Evolutionary conservation across 2,329 filamentous ascomycete species (phyloP).

Genomic region (Pyrenophora seminiperda): DNA sequence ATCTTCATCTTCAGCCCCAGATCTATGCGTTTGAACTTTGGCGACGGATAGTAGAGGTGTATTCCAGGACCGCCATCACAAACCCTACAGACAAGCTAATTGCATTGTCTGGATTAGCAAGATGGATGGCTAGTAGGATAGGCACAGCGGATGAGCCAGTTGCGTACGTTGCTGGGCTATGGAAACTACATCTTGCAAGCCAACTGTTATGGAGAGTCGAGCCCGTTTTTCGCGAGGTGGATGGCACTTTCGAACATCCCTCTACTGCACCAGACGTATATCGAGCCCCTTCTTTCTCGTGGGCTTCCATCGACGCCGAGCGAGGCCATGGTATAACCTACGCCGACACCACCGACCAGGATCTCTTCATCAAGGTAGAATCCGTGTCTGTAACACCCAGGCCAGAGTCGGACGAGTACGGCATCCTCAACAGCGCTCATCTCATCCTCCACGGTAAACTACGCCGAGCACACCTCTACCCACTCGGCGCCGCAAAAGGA

Average conservation of each 20-base stretch:
- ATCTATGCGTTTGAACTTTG: slow-evolving; percentile 17
- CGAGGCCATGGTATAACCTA: slow-evolving; percentile 23
- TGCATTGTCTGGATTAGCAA: slow-evolving; percentile 24
- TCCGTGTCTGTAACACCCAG: no score
- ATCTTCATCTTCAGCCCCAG: slow-evolving; percentile 3
- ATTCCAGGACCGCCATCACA: slow-evolving; percentile 18
- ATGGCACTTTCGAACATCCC: slow-evolving; percentile 8
- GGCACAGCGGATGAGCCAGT: background rate
- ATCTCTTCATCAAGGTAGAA: no score
- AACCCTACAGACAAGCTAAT: slow-evolving; percentile 19
- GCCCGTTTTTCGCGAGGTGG: no score
- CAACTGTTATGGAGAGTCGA: slow-evolving; percentile 27
- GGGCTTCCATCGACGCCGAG: slow-evolving; percentile 24
- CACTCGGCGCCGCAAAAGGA: no score
- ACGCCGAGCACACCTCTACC: no score
- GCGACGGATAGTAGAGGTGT: slow-evolving; percentile 24
- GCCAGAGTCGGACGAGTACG: no score
- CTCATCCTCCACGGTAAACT: no score
- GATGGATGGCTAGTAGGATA: slow-evolving; percentile 3
- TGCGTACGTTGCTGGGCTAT: slow-evolving; percentile 26
- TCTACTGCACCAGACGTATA: background rate
- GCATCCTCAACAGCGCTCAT: no score
- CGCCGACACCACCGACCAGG: slow-evolving; percentile 10
- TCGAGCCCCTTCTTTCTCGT: slow-evolving; percentile 24
- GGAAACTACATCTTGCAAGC: slow-evolving; percentile 19